A percentile compares a stretch with the other conserved stretches of the same genome.
Conservation (phyloP, 352 stramenopile species). For the Phytopythium montanum region DNA sequence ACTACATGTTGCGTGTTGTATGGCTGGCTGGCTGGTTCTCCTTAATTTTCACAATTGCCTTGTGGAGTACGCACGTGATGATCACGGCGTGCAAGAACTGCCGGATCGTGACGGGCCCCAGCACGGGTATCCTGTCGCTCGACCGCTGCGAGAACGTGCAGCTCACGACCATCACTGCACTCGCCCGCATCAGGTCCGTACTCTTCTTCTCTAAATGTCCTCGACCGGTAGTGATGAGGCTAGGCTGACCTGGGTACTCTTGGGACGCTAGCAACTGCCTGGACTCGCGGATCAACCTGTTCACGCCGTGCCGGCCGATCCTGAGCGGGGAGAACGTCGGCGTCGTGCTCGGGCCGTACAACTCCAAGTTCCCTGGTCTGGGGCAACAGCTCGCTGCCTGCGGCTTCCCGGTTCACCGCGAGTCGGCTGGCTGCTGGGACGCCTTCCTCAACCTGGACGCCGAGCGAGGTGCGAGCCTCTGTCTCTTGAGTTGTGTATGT, state of each 20-base stretch:
- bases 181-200: constrained; percentile 79
- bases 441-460: constrained; percentile 66
- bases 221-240: no score
- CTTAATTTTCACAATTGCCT: constrained; percentile 35
- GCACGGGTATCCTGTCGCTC: constrained; percentile 89
- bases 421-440: constrained; percentile 58
- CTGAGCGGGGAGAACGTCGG: constrained; percentile 94
- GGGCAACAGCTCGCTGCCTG: constrained; percentile 60
- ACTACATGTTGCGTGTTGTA: background rate
- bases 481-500: background rate
- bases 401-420: constrained; percentile 40
- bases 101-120: constrained; percentile 94
- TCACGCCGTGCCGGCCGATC: constrained; percentile 89
- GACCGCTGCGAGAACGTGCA: constrained; percentile 94
- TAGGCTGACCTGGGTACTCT: no score
- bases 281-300: constrained; percentile 90
- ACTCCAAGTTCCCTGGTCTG: constrained; percentile 92
- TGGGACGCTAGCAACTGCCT: constrained; percentile 90
- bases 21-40: constrained; percentile 14
- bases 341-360: constrained; percentile 95
- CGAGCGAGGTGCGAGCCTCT: constrained; percentile 40
- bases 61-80: constrained; percentile 77
- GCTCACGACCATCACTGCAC: constrained; percentile 82
- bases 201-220: no score
- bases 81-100: constrained; percentile 94